phyloP scores from a whole-genome alignment of 2,329 filamentous ascomycete genomes.

The Cladosporium sp. region DNA sequence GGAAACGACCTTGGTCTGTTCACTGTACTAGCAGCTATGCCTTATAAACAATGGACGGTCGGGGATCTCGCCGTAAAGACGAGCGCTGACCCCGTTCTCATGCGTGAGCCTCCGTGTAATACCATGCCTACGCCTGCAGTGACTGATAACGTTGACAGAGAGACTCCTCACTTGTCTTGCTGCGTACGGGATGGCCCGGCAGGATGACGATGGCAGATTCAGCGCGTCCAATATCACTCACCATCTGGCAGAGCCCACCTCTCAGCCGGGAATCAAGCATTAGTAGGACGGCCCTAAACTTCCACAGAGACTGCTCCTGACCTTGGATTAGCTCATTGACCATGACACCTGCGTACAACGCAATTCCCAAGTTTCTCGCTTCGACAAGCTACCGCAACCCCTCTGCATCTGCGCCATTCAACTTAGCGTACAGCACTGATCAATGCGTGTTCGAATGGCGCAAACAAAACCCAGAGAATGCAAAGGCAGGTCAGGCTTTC shows the following conservation, averaged over 20 bases:
- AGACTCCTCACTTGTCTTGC: constrained; percentile 12
- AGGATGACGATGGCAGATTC: constrained; percentile 3
- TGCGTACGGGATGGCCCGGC: constrained; percentile 11
- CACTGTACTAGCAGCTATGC: constrained; percentile 1
- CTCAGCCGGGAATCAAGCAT: constrained; percentile 12
- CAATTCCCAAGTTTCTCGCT: constrained; percentile 11
- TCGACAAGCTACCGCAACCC: constrained; percentile 11
- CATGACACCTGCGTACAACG: constrained; percentile 15
- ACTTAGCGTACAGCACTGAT: constrained; percentile 14
- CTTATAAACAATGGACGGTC: constrained; percentile 6
- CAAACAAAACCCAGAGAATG: constrained; percentile 14
- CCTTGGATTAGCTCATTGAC: constrained; percentile 11
- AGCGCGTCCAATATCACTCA: constrained; percentile 13
- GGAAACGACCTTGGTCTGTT: constrained; percentile 13
- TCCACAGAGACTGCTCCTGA: background rate
- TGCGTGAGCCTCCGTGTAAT: background rate
- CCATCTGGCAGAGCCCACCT: constrained; percentile 11
- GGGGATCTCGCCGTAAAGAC: background rate
- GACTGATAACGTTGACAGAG: background rate
- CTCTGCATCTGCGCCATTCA: constrained; percentile 11
- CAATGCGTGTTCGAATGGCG: constrained; percentile 14
- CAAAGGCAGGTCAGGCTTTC: constrained; percentile 16
- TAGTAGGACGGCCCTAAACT: constrained; percentile 4
- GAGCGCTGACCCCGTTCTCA: background rate
- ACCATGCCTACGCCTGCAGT: background rate